phyloP scores from a whole-genome alignment of 306 rosid species.

The Cicer chorassanicum region DNA sequence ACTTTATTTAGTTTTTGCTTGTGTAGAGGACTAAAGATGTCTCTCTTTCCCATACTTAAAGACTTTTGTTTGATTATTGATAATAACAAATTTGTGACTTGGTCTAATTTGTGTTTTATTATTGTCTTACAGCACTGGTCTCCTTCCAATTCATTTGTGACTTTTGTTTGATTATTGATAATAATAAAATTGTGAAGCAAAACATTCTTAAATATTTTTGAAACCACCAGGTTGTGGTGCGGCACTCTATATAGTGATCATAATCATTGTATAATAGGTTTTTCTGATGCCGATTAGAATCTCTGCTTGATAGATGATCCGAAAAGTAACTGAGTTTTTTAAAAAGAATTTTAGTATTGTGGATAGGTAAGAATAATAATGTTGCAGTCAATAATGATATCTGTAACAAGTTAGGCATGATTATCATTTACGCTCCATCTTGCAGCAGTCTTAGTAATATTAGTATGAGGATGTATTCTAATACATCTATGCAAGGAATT shows the following conservation, averaged over 20 bases:
- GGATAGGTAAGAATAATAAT: background rate
- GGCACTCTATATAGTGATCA: constrained; percentile 5
- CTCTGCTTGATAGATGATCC: background rate
- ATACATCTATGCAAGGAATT: constrained; percentile 13
- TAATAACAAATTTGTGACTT: background rate
- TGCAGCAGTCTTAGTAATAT: constrained; percentile 2
- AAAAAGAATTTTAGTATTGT: background rate
- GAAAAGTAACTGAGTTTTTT: background rate
- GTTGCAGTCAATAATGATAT: background rate
- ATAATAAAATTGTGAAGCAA: background rate
- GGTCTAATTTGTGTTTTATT: background rate
- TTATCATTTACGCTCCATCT: constrained; percentile 25
- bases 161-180: background rate
- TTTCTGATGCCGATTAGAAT: background rate
- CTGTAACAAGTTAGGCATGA: constrained; percentile 20
- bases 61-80: constrained; percentile 11
- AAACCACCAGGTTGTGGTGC: background rate
- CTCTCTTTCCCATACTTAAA: constrained; percentile 9
- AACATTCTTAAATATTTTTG: background rate
- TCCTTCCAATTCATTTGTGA: constrained; percentile 1
- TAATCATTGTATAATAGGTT: constrained; percentile 9
- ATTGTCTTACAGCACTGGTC: constrained; percentile 19
- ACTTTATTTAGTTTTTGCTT: constrained; percentile 5
- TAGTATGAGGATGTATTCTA: constrained; percentile 26
- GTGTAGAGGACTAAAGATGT: constrained; percentile 7